These are phyloP conservation scores for Elsinoe arachidis DNA, from an alignment of 2,329 filamentous ascomycete species.

Conservation along the genomic window DNA sequence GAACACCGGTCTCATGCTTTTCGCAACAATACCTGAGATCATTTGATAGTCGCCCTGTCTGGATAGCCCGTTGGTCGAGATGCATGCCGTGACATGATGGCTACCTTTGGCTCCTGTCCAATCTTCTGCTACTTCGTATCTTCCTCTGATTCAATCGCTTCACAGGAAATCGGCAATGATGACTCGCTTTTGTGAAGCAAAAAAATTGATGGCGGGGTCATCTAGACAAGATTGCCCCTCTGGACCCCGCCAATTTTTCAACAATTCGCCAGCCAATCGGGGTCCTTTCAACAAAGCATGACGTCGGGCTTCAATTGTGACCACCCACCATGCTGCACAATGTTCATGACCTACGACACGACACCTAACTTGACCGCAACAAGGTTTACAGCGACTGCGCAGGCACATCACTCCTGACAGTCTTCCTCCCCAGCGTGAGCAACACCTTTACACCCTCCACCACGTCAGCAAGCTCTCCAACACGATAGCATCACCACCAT, in stretches of 20 bases:
- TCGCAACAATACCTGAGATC: slow-evolving; percentile 8
- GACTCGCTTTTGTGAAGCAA: neutral
- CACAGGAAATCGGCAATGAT: neutral
- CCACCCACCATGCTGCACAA: neutral
- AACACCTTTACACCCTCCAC: no score
- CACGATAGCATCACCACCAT: no score
- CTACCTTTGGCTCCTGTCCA: neutral
- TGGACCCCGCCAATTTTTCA: neutral
- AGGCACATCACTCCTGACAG: no score
- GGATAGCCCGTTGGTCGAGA: neutral
- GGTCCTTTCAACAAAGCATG: neutral
- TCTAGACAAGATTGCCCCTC: neutral
- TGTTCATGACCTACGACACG: neutral
- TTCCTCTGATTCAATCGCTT: no score
- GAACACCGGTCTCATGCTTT: slow-evolving; percentile 14
- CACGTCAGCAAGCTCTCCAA: no score
- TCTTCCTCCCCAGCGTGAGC: no score
- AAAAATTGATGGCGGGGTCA: neutral
- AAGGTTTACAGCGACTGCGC: neutral
- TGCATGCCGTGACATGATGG: neutral
- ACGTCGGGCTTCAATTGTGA: neutral
- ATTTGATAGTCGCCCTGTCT: slow-evolving; percentile 3
- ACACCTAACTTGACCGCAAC: no score
- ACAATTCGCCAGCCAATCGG: neutral
- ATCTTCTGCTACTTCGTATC: neutral